A percentile compares a stretch with the other conserved stretches of the same genome.
Evolutionary conservation across 2,329 filamentous ascomycete genomes (phyloP).

Genomic region (Seiridium cupressi): DNA sequence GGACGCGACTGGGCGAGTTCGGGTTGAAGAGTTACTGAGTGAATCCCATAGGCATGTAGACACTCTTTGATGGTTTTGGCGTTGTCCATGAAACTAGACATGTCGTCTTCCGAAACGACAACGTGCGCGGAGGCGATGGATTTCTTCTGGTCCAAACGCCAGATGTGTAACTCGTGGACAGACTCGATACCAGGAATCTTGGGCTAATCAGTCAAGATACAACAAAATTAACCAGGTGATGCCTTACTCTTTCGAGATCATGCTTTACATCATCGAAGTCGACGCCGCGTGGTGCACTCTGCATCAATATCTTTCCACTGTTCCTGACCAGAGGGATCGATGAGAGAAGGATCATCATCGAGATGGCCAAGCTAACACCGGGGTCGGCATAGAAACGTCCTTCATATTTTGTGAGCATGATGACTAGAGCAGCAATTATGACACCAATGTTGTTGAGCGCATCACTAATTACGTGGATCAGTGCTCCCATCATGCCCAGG

Average conservation of each 20-base stretch:
- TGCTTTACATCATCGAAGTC: constrained; percentile 62
- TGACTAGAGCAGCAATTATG: constrained; percentile 65
- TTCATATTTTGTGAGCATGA: constrained; percentile 62
- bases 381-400: constrained; percentile 71
- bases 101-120: constrained; percentile 55
- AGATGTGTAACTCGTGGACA: constrained; percentile 72
- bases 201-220: not conserved
- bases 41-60: constrained; percentile 71
- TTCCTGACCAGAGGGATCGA: constrained; percentile 61
- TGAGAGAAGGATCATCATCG: constrained; percentile 68
- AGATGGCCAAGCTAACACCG: constrained; percentile 65
- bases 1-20: constrained; percentile 37
- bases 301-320: constrained; percentile 64
- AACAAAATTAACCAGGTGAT: not conserved
- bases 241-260: constrained; percentile 61
- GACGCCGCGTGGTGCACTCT: constrained; percentile 62
- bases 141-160: constrained; percentile 70
- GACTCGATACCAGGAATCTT: constrained; percentile 65
- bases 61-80: constrained; percentile 65
- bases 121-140: constrained; percentile 69
- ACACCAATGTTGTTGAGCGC: constrained; percentile 76
- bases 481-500: constrained; percentile 68
- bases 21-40: constrained; percentile 70
- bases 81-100: constrained; percentile 58
- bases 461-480: constrained; percentile 71